Evolutionary conservation across 208 protist species (phyloP), one percentile per base, ranked within the genome.

Genomic region (Crithidia sp.): DNA sequence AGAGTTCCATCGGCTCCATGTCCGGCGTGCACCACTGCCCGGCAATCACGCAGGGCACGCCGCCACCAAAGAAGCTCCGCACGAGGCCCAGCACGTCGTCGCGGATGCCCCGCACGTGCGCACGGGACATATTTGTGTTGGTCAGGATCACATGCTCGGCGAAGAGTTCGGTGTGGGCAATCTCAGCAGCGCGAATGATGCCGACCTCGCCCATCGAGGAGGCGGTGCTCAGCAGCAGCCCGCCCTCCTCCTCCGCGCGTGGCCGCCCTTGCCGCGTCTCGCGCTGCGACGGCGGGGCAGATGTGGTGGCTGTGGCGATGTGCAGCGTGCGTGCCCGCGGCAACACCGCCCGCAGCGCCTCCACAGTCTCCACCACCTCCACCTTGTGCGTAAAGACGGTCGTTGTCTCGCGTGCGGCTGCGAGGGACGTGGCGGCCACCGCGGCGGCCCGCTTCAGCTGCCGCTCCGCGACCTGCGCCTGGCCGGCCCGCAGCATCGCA

Each of bases 1-100:
- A 93, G 17, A 97, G 81, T 52, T 91, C 71, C 28, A 82, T 68
- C 39, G 93, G 91, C 40, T 86, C 71, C 89, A 97, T 93, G 70
- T 97, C 93, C 0, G 93, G 93, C 16, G 91, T 97, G 84, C 93
- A 97, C 91, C 93, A 97, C 83, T 93, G 90, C 14, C 84, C 83
- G 7, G 79, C 72, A 63, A 97, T 81, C 9, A 97, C 85, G 70
- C 88, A 95, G 14, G 91, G 89, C 58, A 89, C 90, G 5, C 91
- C 91, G 68, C 81, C 76, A 58, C 84, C 77, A 61, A 90, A 85
- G 67, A 95, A 94, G 39, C 79, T 81, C 12, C 93, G 87, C 62
- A 91, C 62, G 5, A 97, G 80, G 10, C 86, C 64, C 39, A 93
- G 72, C 49, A 88, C 83, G 54, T 93, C 89, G 43, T 97, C 93